Percentiles rank a stretch among this genome's conserved stretches.
These are phyloP conservation scores for Lantana camara DNA, from an alignment of 257 asterid species.

Conservation along the genomic window DNA sequence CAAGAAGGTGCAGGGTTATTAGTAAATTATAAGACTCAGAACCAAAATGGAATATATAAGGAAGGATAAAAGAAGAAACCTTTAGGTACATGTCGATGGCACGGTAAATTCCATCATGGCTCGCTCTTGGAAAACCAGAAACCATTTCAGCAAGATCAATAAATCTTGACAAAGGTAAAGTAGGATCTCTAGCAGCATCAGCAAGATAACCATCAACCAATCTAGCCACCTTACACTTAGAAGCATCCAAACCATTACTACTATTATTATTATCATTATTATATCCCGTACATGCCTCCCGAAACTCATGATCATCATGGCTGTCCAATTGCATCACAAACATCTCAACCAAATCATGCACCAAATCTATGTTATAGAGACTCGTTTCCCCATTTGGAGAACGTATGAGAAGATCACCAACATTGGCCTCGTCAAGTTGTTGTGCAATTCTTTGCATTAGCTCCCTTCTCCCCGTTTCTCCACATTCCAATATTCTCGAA, in stretches of 20 bases:
- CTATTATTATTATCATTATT: neutral
- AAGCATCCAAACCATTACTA: slow-evolving; percentile 41
- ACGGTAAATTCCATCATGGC: slow-evolving; percentile 53
- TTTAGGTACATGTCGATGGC: slow-evolving; percentile 50
- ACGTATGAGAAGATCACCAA: slow-evolving; percentile 58
- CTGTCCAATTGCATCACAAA: slow-evolving; percentile 46
- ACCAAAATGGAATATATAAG: neutral
- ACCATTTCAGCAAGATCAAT: slow-evolving; percentile 71
- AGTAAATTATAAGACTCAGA: neutral
- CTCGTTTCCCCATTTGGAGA: slow-evolving; percentile 54
- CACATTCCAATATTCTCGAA: slow-evolving; percentile 58
- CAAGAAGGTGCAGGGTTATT: no score
- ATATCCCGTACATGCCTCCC: slow-evolving; percentile 42
- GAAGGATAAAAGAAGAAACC: slow-evolving; percentile 32
- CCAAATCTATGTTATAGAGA: slow-evolving; percentile 45
- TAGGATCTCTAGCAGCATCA: slow-evolving; percentile 70
- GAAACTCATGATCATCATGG: slow-evolving; percentile 40
- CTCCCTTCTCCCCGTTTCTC: slow-evolving; percentile 51
- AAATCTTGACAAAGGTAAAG: slow-evolving; percentile 57
- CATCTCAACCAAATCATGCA: slow-evolving; percentile 61
- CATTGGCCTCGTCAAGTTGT: slow-evolving; percentile 71
- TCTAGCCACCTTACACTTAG: slow-evolving; percentile 75
- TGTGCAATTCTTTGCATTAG: slow-evolving; percentile 52
- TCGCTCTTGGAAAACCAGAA: slow-evolving; percentile 56
- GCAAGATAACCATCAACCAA: slow-evolving; percentile 79